Base-by-base conservation (phyloP, 352 stramenopile genomes). In the Pythium oligandrum region DNA sequence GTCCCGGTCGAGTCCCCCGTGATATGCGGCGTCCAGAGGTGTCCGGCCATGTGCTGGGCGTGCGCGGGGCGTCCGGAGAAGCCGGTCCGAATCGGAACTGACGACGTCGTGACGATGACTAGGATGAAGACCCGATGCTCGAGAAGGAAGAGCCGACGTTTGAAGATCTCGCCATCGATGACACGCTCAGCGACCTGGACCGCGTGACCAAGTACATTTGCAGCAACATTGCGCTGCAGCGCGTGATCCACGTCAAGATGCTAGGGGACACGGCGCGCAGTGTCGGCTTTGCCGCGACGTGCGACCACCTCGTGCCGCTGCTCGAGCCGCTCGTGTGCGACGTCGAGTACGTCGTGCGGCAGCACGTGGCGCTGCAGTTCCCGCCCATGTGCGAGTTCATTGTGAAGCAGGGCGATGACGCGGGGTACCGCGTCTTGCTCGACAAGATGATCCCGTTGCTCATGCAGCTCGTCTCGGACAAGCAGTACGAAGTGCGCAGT, bases 151-250 rank as follows among this genome's bases (percentile, higher is more conserved):
- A 80, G 33, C 88, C 91, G 26, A 98, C 92, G n/a, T 99, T 99
- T 69, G 95, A 99, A 73, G 96, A 99, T 72, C 76, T 99, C 40
- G 97, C 96, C 4, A 98, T 99, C 62, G 96, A 99, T 76, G 96
- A 99, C 73, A 97, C 96, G 43, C 72, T 99, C 32, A 96, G 83
- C 55, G 80, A 98, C 54, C 68, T 98, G 36, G 83, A 98, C 58
- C 85, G 96, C 38, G 83, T 99, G 31, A 90, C 95, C 48, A 92
- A 96, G 57, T 99, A 99, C 70, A 86, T 88, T 50, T 95, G 84
- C 68, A 97, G 87, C 64, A 92, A 86, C 62, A 98, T 99, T 66
- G 95, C 96, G 6, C 64, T 99, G 39, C 96, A 99, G 72, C 84
- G 96, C 52, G 83, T 99, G 6, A 97, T 99, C 46, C 96, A 99